Base-by-base conservation (phyloP, 2,329 filamentous ascomycete species). In the Ophiosphaerella herpotricha region DNA sequence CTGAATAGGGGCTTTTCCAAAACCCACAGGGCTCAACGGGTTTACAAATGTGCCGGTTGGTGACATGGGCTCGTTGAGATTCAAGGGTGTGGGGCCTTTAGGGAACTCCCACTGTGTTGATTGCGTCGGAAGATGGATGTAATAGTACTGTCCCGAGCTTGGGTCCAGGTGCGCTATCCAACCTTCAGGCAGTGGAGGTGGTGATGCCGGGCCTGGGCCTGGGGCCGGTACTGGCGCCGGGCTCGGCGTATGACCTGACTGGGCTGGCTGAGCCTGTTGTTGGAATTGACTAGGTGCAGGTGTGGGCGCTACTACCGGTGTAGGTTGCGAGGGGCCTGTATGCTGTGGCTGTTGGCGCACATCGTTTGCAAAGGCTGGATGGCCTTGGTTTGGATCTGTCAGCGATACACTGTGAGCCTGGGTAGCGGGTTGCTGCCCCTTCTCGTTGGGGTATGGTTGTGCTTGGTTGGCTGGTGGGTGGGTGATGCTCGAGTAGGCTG, bases 81-180 rank as follows among this genome's bases (percentile, higher is more conserved):
- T 89, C 46, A 97, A 80, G 1, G 93, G 93, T 21, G 91, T 96
- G 0, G 92, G 92, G 0, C 93, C 93, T 75, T 97, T 97, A 24
- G 94, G 94, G 61, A 97, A 97, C 67, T 99, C 94, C 94, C 94
- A 99, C 70, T 99, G 94, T 0, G 94, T 99, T 2, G 92, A 91
- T 70, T 97, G 94, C 0, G 90, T 92, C 1, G 92, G 89, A 26
- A 99, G 81, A 72, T 99, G 94, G 52, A 99, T 99, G 68, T 99
- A 99, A 74, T 99, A 99, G 74, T 97, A 99, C 69, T 97, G 93
- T 1, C 94, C 94, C 2, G 93, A 97, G 68, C 89, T 96, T 60
- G 91, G 89, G 70, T 99, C 94, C 4, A 97, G 81, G 72, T 97
- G 94, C 16, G 94, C 91, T 66, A 99, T 97, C 94, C 94, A 99